Evolutionary conservation across 2,329 filamentous ascomycete species (phyloP).

Genomic region (Sclerotinia sclerotiorum): DNA sequence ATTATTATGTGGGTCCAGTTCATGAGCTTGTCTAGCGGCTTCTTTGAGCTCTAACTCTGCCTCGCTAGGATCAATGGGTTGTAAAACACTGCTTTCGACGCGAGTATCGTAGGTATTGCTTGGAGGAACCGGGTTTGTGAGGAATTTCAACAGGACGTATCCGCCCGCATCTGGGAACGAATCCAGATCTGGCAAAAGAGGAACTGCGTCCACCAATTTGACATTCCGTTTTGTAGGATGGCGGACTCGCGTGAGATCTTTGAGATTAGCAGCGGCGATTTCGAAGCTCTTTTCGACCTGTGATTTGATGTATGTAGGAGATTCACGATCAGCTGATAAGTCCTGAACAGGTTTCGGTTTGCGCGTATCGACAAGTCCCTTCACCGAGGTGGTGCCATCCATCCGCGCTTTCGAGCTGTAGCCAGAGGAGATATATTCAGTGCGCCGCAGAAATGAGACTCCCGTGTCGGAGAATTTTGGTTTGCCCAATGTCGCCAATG

Average conservation of each 20-base stretch:
- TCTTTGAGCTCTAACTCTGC: constrained; percentile 52
- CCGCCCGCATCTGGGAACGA: constrained; percentile 69
- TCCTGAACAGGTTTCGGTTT: constrained; percentile 48
- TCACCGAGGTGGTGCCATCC: constrained; percentile 52
- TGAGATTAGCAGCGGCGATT: constrained; percentile 53
- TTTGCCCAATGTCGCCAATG: constrained; percentile 82
- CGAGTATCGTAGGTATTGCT: constrained; percentile 57
- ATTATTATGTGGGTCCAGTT: constrained; percentile 56
- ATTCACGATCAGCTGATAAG: constrained; percentile 52
- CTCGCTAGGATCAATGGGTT: constrained; percentile 56
- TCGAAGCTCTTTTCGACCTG: constrained; percentile 65
- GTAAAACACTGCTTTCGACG: constrained; percentile 60
- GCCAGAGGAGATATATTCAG: constrained; percentile 81
- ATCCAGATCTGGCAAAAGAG: constrained; percentile 64
- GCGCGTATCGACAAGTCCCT: constrained; percentile 48
- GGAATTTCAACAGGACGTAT: constrained; percentile 69
- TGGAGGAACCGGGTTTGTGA: constrained; percentile 60
- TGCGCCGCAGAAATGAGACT: constrained; percentile 91
- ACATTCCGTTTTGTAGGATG: constrained; percentile 58
- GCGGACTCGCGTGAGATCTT: constrained; percentile 54
- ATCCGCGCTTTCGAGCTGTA: constrained; percentile 50
- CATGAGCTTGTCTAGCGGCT: constrained; percentile 53
- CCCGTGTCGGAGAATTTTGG: constrained; percentile 72
- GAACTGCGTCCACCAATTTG: constrained; percentile 58
- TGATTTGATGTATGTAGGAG: constrained; percentile 64